These are phyloP conservation scores for Globisporangium parvum DNA, from an alignment of 352 stramenopile species.

Conservation along the genomic window DNA sequence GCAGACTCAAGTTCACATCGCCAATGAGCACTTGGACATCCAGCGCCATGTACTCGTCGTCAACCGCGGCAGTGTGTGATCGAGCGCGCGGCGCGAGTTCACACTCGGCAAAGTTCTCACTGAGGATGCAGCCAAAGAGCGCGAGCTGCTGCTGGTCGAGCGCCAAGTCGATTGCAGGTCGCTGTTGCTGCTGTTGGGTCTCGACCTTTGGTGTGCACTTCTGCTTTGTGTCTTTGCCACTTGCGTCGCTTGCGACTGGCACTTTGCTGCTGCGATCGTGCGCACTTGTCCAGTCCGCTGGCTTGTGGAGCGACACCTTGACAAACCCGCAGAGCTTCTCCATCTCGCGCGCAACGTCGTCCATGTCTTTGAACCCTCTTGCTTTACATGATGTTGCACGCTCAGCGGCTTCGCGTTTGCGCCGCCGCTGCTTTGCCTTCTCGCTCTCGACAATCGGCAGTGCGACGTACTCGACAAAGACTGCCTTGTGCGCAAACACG, in stretches of 20 bases:
- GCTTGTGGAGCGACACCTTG: slow-evolving; percentile 25
- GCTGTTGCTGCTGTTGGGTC: slow-evolving; percentile 4
- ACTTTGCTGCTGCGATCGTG: not conserved
- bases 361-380: slow-evolving; percentile 26
- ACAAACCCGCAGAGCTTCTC: slow-evolving; percentile 42
- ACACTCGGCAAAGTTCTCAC: slow-evolving; percentile 47
- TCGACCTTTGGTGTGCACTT: slow-evolving; percentile 4
- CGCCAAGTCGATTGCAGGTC: slow-evolving; percentile 19
- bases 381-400: not conserved
- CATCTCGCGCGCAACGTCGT: slow-evolving; percentile 42
- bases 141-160: slow-evolving; percentile 62
- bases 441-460: slow-evolving; percentile 27
- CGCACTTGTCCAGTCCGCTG: slow-evolving; percentile 25
- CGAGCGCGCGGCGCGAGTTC: slow-evolving; percentile 8
- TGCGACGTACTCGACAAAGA: slow-evolving; percentile 46
- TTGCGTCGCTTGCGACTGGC: not conserved
- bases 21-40: slow-evolving; percentile 42
- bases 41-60: slow-evolving; percentile 39
- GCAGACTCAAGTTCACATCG: slow-evolving; percentile 31
- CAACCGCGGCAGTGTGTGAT: slow-evolving; percentile 1
- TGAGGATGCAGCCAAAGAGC: slow-evolving; percentile 46
- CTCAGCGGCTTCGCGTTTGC: slow-evolving; percentile 2
- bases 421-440: slow-evolving; percentile 18
- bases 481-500: slow-evolving; percentile 22
- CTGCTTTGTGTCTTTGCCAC: not conserved